Conservation (phyloP, 2,329 filamentous ascomycete species). For the Pseudogymnoascus pannorum region DNA sequence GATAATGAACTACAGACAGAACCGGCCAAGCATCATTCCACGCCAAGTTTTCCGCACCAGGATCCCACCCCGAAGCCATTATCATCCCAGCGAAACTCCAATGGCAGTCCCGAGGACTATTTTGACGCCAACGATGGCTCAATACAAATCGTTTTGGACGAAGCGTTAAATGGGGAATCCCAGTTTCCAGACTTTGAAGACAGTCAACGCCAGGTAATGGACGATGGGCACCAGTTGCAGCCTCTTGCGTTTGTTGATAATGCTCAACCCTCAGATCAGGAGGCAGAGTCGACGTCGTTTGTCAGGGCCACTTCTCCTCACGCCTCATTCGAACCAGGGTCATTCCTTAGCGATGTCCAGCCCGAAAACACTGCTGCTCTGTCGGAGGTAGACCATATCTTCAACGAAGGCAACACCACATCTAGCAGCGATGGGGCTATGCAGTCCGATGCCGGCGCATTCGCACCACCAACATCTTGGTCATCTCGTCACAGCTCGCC, state of each 20-base stretch:
- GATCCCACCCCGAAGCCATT: constrained; percentile 20
- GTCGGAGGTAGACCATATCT: not conserved
- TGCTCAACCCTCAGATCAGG: not conserved
- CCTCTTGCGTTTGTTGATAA: not conserved
- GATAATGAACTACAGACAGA: constrained; percentile 65
- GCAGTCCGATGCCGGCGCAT: not conserved
- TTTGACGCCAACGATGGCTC: constrained; percentile 16
- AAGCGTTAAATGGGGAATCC: constrained; percentile 18
- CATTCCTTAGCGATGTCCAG: not conserved
- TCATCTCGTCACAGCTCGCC: not conserved
- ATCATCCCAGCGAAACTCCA: constrained; percentile 17
- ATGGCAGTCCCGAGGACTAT: constrained; percentile 11
- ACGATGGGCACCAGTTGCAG: not conserved
- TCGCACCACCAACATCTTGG: not conserved
- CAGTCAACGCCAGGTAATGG: not conserved
- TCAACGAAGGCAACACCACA: not conserved
- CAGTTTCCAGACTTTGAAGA: constrained; percentile 7
- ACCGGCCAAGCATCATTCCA: constrained; percentile 26
- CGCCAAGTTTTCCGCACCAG: constrained; percentile 11
- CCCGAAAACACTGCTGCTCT: not conserved
- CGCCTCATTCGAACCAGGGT: not conserved
- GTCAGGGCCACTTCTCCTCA: not conserved
- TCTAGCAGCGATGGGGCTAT: not conserved
- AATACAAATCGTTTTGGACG: constrained; percentile 24
- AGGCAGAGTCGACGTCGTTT: not conserved